These are phyloP conservation scores for Russula ochroleuca DNA, from an alignment of 768 basidiomycete species.

Conservation along the genomic window DNA sequence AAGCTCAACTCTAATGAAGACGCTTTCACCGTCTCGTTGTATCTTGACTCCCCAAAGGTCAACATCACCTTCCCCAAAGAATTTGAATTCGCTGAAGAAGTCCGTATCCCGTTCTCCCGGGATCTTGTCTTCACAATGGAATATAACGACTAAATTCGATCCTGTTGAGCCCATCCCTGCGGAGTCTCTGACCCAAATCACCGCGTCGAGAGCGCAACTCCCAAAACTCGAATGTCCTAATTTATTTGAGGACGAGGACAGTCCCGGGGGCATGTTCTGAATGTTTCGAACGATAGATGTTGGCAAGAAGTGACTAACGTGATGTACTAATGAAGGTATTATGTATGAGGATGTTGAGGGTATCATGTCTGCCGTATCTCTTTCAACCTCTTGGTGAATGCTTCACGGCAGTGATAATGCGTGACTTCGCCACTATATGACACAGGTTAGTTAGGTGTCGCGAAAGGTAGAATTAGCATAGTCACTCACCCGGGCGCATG, in stretches of 20 bases:
- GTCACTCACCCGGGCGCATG: constrained; percentile 25
- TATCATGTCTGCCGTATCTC: constrained; percentile 33
- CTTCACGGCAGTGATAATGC: constrained; percentile 92
- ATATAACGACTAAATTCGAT: constrained; percentile 4
- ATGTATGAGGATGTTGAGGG: neutral
- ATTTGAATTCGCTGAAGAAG: neutral
- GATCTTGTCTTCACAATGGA: neutral
- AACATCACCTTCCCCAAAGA: neutral
- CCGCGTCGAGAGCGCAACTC: neutral
- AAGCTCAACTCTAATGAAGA: neutral
- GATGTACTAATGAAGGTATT: constrained; percentile 11
- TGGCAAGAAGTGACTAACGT: neutral
- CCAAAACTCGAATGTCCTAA: constrained; percentile 8
- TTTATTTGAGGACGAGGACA: constrained; percentile 13
- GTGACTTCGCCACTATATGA: constrained; percentile 83
- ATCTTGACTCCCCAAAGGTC: constrained; percentile 2
- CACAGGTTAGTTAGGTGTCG: neutral
- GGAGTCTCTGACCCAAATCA: neutral
- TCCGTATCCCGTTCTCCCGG: neutral
- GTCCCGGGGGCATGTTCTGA: neutral
- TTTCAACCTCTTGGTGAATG: constrained; percentile 57
- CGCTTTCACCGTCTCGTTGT: neutral
- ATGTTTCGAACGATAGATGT: neutral
- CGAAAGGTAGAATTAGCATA: neutral
- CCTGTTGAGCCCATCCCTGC: constrained; percentile 2